Base-by-base conservation (phyloP, 768 basidiomycete species). In the Kwoniella dejecticola region DNA sequence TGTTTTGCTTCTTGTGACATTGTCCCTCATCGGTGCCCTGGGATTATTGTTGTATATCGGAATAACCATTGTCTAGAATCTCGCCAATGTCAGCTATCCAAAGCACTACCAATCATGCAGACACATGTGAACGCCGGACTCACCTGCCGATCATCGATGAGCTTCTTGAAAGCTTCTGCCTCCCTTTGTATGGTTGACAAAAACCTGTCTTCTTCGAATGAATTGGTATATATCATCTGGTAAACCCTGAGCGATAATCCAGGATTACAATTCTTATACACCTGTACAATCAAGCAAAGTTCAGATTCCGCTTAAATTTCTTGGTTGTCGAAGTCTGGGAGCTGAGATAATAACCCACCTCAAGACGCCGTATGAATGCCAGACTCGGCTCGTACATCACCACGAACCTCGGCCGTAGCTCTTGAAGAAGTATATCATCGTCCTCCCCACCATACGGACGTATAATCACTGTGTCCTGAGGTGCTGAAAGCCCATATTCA, bases 351-450 rank as follows among this genome's bases (percentile, higher is more conserved):
- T 15, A 21, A 67, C 84, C 56, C 54, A 91, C 94, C 83, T 99
- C 94, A 24, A 99, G 83, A 0, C 96, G 84, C 26, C 96, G 83
- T 36, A 97, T 85, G 69, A 97, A 99, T 53, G 95, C 89, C 75
- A 91, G 88, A 69, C 87, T 89, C 2, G 95, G 93, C 72, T 99
- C 96, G 66, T 89, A 92, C 89, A 98, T 91, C 47, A 98, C 86
- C 53, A 99, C 88, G 74, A 93, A 98, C 64, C 88, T 86, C 1
- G 96, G 96, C 62, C 88, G 83, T 7, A 98, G 82, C 75, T 99
- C 95, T 41, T 86, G 84, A 30, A 99, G 81, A 50, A 97, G 80
- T 40, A 87, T 84, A 76, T 99, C 96, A 68, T 99, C 96, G 2
- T 89, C 85, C 73, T 98, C 96, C 46, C 93, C 93, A 0, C 89